A percentile compares a stretch with the other conserved stretches of the same genome.
phyloP scores from a whole-genome alignment of 768 basidiomycete species.

The Sarcodon sp. region DNA sequence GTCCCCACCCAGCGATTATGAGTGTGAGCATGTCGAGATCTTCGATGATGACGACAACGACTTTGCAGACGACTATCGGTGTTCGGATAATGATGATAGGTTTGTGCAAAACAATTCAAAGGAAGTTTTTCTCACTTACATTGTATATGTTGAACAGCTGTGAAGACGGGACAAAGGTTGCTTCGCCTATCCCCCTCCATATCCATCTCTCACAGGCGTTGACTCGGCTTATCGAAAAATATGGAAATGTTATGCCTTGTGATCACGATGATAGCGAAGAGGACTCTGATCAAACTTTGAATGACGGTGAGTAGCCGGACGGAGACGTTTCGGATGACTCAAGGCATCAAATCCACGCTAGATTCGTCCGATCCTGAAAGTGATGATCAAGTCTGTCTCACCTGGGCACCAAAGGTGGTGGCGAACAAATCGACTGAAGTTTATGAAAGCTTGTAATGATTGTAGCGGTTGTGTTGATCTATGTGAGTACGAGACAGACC shows the following conservation, averaged over 20 bases:
- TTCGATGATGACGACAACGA: neutral
- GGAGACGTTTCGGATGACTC: too few species aligned
- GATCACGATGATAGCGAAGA: neutral
- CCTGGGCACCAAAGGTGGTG: neutral
- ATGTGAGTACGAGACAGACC: too few species aligned
- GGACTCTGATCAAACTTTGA: neutral
- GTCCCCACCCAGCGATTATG: neutral
- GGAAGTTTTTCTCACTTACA: neutral
- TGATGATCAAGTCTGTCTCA: neutral
- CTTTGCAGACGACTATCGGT: neutral
- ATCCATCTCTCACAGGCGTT: neutral
- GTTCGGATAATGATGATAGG: neutral
- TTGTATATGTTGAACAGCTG: neutral
- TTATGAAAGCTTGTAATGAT: too few species aligned
- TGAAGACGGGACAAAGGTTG: neutral
- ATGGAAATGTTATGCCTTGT: neutral
- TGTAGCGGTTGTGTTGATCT: too few species aligned
- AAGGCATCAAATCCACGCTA: neutral
- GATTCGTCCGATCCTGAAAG: neutral
- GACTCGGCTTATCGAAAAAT: neutral
- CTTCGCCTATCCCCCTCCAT: neutral
- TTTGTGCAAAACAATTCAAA: neutral
- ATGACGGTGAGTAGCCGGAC: neutral
- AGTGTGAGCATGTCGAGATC: neutral
- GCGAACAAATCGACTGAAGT: neutral